These are phyloP conservation scores for Dendrobium huoshanense DNA, from an alignment of 106 monocot species.

Conservation along the genomic window DNA sequence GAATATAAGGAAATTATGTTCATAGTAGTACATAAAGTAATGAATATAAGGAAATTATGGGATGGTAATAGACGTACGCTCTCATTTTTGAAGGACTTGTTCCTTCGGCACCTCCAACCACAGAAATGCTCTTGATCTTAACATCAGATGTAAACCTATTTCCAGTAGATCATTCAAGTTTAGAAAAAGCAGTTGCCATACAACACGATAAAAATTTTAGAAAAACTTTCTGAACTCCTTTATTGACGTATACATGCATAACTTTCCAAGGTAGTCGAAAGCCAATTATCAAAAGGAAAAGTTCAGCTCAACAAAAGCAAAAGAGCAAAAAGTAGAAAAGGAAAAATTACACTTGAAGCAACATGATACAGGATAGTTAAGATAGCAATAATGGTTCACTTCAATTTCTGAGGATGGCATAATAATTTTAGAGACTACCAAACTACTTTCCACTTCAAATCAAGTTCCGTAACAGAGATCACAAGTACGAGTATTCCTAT, in stretches of 20 bases:
- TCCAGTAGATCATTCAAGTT: background rate
- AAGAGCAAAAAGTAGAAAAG: background rate
- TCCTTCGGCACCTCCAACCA: constrained; percentile 92
- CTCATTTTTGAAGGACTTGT: constrained; percentile 97
- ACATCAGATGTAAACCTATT: constrained; percentile 93
- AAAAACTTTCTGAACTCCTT: background rate
- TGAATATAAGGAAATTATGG: background rate
- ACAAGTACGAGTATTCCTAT: background rate
- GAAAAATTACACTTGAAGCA: background rate
- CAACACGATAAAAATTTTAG: background rate
- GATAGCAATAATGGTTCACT: background rate
- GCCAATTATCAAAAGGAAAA: background rate
- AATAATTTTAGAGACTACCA: background rate
- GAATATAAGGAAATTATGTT: background rate
- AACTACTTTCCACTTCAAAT: background rate
- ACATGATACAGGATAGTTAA: background rate
- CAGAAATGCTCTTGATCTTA: constrained; percentile 94
- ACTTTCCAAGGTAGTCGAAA: background rate
- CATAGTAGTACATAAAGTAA: background rate
- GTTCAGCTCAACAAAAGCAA: background rate
- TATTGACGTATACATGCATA: background rate
- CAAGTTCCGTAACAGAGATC: background rate
- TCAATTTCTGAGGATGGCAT: background rate
- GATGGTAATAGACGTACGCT: constrained; percentile 46
- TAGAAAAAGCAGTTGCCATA: background rate